Percentiles rank a stretch among this genome's conserved stretches.
These are phyloP conservation scores for Syzygium aromaticum DNA, from an alignment of 345 rosid species.

Conservation along the genomic window DNA sequence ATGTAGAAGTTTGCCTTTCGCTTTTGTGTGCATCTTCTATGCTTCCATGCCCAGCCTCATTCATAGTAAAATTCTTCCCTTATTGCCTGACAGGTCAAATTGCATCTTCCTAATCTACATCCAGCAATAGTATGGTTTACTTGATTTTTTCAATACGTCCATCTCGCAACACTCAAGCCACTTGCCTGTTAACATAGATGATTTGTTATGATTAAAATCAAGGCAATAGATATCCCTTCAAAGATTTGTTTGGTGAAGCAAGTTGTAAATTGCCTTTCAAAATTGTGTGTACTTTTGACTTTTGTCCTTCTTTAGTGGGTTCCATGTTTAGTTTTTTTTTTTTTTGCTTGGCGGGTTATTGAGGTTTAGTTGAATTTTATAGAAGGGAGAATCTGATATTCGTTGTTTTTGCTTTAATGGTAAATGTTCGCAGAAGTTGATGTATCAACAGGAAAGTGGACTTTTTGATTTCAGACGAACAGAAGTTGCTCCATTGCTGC, in stretches of 20 bases:
- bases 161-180: background rate
- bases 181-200: background rate
- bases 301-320: background rate
- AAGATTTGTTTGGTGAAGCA: background rate
- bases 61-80: background rate
- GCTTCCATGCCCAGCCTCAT: background rate
- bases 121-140: background rate
- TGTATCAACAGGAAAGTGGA: constrained; percentile 98
- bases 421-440: constrained; percentile 58
- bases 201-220: background rate
- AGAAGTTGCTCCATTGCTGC: constrained; percentile 81
- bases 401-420: background rate
- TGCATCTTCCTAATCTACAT: background rate
- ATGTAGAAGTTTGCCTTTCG: background rate
- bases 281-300: background rate
- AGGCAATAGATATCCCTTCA: background rate
- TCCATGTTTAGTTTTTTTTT: background rate
- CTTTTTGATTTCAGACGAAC: constrained; percentile 91
- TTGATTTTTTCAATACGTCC: background rate
- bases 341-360: background rate
- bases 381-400: background rate
- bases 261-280: background rate
- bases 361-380: background rate
- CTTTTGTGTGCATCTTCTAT: background rate
- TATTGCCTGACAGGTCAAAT: background rate